Base-by-base conservation (phyloP, 306 rosid genomes). In the Lathyrus tuberosus region DNA sequence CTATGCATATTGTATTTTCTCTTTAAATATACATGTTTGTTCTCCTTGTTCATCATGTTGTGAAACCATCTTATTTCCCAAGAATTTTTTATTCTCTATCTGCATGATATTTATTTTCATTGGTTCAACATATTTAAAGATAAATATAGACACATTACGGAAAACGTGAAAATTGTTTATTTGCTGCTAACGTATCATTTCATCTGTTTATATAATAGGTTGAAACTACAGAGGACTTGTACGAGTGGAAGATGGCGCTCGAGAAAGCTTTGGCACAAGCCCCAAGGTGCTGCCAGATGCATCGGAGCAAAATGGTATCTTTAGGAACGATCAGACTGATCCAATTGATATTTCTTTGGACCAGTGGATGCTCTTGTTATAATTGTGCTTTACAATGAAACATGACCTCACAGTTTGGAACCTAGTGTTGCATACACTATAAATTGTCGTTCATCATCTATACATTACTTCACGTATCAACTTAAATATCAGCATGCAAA, bases 191-290 rank as follows among this genome's bases (percentile, higher is more conserved):
- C 42, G 8, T 76, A 10, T 77, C 49, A 56, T 65, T 77, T 49
- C 76, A 64, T 64, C 20, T 83, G 62, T 59, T 9, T 64, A 57
- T 71, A 74, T 38, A 71, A 68, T 82, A 95, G 99, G 97, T 97
- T 77, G 99, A 95, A 86, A 91, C 95, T 33, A 66, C 56, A 3
- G 96, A 95, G 56, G 99, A 95, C 78, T 83, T 95, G 70, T 79
- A 87, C 41, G 97, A 91, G 82, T 95, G 99, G 99, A 95, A 95
- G 84, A 79, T 80, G 9, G 99, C 99, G 14, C 91, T 95, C 49
- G 97, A 95, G 84, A 83, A 82, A 58, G 99, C 99, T 69, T 71
- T 95, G 82, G 76, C 86, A 37, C 88, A 89, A 74, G 96, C 99
- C 69, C 99, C 97, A 0, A 83, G n/a, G 51, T 85, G 83, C 87